phyloP scores from a whole-genome alignment of 495 filamentous ascomycete species.

The Annulohypoxylon moriforme region DNA sequence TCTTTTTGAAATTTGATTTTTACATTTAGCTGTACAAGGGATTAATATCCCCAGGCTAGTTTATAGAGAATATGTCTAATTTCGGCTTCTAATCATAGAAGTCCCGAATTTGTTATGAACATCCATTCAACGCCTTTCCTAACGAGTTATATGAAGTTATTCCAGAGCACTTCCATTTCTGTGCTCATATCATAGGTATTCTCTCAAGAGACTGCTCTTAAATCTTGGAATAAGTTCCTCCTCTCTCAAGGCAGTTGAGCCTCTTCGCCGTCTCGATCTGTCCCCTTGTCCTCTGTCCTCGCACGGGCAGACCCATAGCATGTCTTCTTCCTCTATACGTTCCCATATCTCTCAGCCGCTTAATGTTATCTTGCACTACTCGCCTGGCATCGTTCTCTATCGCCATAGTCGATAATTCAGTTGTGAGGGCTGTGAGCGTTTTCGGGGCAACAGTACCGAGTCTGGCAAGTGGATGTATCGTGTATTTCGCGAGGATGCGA shows the following conservation, averaged over 20 bases:
- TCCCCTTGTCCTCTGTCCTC: constrained; percentile 86
- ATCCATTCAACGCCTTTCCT: constrained; percentile 21
- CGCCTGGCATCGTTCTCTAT: constrained; percentile 89
- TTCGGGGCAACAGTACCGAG: constrained; percentile 76
- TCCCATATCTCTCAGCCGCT: constrained; percentile 88
- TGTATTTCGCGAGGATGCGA: constrained; percentile 84
- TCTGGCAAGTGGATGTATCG: constrained; percentile 83
- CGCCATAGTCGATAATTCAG: constrained; percentile 88
- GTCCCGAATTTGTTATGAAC: constrained; percentile 4
- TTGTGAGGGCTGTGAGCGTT: constrained; percentile 80
- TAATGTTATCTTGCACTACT: constrained; percentile 84
- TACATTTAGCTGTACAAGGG: constrained; percentile 39
- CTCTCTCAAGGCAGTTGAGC: constrained; percentile 81
- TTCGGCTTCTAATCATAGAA: neutral
- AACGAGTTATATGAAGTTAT: neutral
- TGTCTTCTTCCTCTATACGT: constrained; percentile 90
- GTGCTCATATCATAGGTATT: neutral
- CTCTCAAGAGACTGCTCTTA: neutral
- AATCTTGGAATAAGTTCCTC: constrained; percentile 57
- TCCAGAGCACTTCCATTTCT: neutral
- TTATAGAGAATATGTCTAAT: constrained; percentile 10
- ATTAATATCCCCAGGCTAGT: constrained; percentile 6
- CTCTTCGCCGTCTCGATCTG: constrained; percentile 83
- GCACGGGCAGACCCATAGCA: constrained; percentile 86
- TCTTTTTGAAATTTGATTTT: constrained; percentile 11